phyloP scores from a whole-genome alignment of 1,139 yeast genomes.

The Candida freyschussii region DNA sequence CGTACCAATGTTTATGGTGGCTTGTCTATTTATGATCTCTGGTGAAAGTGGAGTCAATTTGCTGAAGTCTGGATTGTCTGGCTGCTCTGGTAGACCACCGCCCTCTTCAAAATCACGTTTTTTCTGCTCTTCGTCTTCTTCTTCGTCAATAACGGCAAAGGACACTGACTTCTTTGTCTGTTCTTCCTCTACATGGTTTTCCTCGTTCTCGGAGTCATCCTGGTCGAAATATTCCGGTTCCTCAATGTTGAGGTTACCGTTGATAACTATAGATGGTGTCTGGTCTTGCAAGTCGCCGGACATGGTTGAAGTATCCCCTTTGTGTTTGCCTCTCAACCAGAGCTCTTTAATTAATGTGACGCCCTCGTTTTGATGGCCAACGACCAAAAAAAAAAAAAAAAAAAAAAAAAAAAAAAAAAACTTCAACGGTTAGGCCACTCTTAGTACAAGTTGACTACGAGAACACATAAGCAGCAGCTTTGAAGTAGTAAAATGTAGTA shows the following conservation, averaged over 20 bases:
- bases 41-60: constrained; percentile 82
- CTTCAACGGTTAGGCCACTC: no score
- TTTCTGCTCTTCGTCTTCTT: constrained; percentile 66
- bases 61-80: constrained; percentile 77
- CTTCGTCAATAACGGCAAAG: constrained; percentile 70
- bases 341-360: no score
- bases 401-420: constrained; percentile 4
- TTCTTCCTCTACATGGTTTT: constrained; percentile 31
- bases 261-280: constrained; percentile 80
- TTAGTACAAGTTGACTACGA: no score
- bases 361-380: no score
- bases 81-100: constrained; percentile 97
- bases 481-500: no score
- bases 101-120: constrained; percentile 92
- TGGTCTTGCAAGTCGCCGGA: constrained; percentile 73
- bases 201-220: constrained; percentile 31
- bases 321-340: no score
- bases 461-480: no score
- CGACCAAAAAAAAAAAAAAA: constrained; percentile 1
- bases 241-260: constrained; percentile 56
- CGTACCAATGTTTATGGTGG: constrained; percentile 97
- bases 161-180: constrained; percentile 73
- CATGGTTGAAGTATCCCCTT: constrained; percentile 35
- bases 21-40: constrained; percentile 96
- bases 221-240: constrained; percentile 37